Base-by-base conservation (phyloP, 768 basidiomycete species). In the Nidularia sp. region DNA sequence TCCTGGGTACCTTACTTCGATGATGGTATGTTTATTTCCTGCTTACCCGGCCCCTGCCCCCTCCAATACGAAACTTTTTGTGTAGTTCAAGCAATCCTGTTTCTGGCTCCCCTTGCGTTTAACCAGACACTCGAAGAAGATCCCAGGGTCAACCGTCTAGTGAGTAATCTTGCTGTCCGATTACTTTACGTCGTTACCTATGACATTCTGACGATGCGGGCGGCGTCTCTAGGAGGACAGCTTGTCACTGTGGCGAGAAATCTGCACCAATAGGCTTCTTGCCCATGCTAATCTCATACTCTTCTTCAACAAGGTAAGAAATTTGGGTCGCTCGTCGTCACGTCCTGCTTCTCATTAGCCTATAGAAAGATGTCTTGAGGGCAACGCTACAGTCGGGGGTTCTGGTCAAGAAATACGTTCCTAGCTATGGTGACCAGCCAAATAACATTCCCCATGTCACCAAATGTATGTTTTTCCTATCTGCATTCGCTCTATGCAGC, bases 1-100 rank as follows among this genome's bases (percentile, higher is more conserved):
- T 78, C 77, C 29, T 90, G 89, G 89, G 80, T 84, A 13, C 81
- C 88, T 2, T 90, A 81, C 64, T 92, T 92, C 55, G 87, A 92
- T 57, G 83, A 88, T 61, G 77, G 83, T 79, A 47, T 34, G 65
- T 43, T 15, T 4, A 12, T 48, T 34, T 34, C 34, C 47, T 12
- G 18, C 25, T 31, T 29, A 32, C 2, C 34, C 22, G 12, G 45
- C 45, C 9, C 22, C n/a, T 46, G 25, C 25, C 25, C 25, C 25
- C 25, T 31, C 22, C 33, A 15, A 7, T 2, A 3, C 10, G 12
- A 33, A 7, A 18, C 13, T 36, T 9, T 34, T 45, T 9, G 45
- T 13, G 5, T 51, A 83, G 86, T 88, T 6, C 79, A 89, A 65
- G 86, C 88, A 0, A 89, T 92, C 58, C 79, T 92, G 35, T 91